phyloP scores from a whole-genome alignment of 2,329 filamentous ascomycete species.

The Colletotrichum salicis region DNA sequence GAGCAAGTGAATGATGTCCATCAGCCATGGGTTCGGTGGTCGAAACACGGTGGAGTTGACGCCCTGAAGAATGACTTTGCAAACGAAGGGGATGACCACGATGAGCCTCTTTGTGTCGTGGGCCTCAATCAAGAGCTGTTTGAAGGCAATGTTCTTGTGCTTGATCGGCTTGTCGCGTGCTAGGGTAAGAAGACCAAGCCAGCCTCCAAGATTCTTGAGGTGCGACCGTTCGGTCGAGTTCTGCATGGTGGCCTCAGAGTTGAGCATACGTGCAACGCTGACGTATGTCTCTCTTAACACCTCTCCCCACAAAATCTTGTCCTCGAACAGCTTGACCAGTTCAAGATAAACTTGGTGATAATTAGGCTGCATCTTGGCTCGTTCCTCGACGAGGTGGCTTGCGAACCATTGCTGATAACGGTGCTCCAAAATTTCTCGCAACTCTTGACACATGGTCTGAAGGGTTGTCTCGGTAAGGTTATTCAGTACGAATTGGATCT shows the following conservation, averaged over 20 bases:
- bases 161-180: conserved; percentile 95
- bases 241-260: conserved; percentile 86
- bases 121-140: conserved; percentile 91
- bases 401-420: conserved; percentile 97
- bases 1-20: conserved; percentile 92
- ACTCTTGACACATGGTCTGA: conserved; percentile 82
- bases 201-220: conserved; percentile 91
- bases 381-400: conserved; percentile 91
- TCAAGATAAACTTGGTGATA: conserved; percentile 95
- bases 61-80: conserved; percentile 91
- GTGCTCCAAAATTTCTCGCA: conserved; percentile 80
- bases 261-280: conserved; percentile 86
- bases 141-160: conserved; percentile 96
- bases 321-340: conserved; percentile 83
- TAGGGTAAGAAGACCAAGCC: conserved; percentile 93
- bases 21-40: conserved; percentile 96
- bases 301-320: conserved; percentile 83
- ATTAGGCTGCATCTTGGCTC: conserved; percentile 96
- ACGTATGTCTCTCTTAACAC: conserved; percentile 93
- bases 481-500: conserved; percentile 94
- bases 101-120: conserved; percentile 92
- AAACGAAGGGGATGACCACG: conserved; percentile 96
- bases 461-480: conserved; percentile 94
- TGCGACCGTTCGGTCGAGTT: conserved; percentile 86
- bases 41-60: conserved; percentile 87